Evolutionary conservation across 2,329 filamentous ascomycete species (phyloP).

Genomic region (Exophiala alcalophila): DNA sequence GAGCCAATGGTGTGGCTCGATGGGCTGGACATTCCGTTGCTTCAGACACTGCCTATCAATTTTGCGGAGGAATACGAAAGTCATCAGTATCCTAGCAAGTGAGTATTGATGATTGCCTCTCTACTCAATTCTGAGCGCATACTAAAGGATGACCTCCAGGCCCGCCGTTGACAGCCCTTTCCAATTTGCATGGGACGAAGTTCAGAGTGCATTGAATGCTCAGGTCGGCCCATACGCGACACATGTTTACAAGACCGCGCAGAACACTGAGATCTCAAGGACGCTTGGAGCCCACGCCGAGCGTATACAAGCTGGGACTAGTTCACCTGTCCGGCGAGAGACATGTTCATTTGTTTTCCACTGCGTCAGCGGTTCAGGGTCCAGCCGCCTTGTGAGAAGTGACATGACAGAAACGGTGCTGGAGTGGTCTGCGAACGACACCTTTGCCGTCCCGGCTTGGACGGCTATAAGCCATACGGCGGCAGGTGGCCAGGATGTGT

Average conservation of each 20-base stretch:
- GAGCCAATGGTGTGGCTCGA: slow-evolving; percentile 58
- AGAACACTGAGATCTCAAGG: slow-evolving; percentile 33
- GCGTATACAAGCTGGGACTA: slow-evolving; percentile 38
- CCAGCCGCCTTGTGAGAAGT: slow-evolving; percentile 3
- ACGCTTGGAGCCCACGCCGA: slow-evolving; percentile 50
- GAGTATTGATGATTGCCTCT: too few species aligned
- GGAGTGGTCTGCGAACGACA: slow-evolving; percentile 51
- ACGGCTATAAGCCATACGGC: slow-evolving; percentile 49
- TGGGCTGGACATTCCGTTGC: slow-evolving; percentile 53
- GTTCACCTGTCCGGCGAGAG: slow-evolving; percentile 44
- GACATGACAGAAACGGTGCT: slow-evolving; percentile 35
- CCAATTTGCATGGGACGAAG: slow-evolving; percentile 49
- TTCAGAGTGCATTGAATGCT: slow-evolving; percentile 43
- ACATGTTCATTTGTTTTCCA: slow-evolving; percentile 55
- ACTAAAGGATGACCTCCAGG: too few species aligned
- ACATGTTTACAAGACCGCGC: slow-evolving; percentile 35
- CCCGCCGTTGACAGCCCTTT: slow-evolving; percentile 25
- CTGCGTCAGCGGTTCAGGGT: slow-evolving; percentile 48
- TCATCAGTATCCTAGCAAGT: slow-evolving; percentile 50
- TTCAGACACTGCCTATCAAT: slow-evolving; percentile 39
- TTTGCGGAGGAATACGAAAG: slow-evolving; percentile 53
- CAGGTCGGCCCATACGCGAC: slow-evolving; percentile 29
- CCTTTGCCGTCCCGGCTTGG: slow-evolving; percentile 56
- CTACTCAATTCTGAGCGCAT: too few species aligned
- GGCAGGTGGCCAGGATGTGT: slow-evolving; percentile 36